Conservation (phyloP, 768 basidiomycete species). For the Lactarius hatsudake region DNA sequence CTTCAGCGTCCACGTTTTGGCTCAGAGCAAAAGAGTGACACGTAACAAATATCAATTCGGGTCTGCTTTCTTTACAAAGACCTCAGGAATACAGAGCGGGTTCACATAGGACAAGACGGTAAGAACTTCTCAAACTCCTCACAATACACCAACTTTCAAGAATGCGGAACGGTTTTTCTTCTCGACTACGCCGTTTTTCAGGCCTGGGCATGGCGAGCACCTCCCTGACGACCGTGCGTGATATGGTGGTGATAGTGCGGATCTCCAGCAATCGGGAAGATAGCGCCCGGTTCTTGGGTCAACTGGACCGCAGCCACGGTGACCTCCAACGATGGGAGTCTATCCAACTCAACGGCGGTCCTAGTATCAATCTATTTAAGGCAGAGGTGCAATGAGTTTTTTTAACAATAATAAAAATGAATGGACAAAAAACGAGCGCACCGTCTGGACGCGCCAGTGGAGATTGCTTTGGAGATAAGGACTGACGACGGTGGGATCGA, state of each 20-base stretch:
- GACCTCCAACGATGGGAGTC: constrained; percentile 24
- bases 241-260: constrained; percentile 14
- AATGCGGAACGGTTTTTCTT: background rate
- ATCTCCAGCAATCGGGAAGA: constrained; percentile 20
- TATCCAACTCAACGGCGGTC: background rate
- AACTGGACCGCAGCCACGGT: constrained; percentile 10
- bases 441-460: constrained; percentile 44
- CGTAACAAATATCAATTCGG: background rate
- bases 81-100: background rate
- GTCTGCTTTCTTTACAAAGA: background rate
- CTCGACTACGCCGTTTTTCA: constrained; percentile 1
- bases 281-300: constrained; percentile 3
- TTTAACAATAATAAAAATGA: constrained; percentile 34
- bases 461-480: constrained; percentile 43
- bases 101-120: background rate
- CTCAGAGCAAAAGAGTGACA: background rate
- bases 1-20: background rate
- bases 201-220: constrained; percentile 3
- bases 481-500: constrained; percentile 39
- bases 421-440: constrained; percentile 21
- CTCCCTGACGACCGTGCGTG: constrained; percentile 17
- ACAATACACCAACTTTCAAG: background rate
- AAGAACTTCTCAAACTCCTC: background rate
- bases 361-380: constrained; percentile 4
- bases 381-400: background rate